These are phyloP conservation scores for Apiotrichum sp. DNA, from an alignment of 1,284 basidiomycete species.

Conservation along the genomic window DNA sequence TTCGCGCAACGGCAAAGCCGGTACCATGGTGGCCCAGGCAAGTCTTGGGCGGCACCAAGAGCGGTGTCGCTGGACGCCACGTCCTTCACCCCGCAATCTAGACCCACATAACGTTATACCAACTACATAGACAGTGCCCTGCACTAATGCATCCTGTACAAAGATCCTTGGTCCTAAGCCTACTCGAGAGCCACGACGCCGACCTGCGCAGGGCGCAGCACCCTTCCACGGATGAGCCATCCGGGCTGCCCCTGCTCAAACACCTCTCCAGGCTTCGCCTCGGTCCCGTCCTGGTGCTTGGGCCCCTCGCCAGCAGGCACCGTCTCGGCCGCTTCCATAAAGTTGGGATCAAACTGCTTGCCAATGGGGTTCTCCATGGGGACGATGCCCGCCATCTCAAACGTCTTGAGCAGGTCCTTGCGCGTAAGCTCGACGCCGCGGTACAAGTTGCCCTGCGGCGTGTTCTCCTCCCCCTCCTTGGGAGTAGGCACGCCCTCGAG, in stretches of 20 bases:
- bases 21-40: no score
- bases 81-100: no score
- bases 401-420: constrained; percentile 78
- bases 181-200: constrained; percentile 58
- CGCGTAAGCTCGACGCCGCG: constrained; percentile 89
- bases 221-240: constrained; percentile 85
- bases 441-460: constrained; percentile 63
- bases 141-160: no score
- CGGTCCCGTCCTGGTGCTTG: constrained; percentile 1
- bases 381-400: constrained; percentile 85
- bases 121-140: no score
- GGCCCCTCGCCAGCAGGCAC: constrained; percentile 52
- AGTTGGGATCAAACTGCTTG: constrained; percentile 88
- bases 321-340: constrained; percentile 83
- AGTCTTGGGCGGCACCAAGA: no score
- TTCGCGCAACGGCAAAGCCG: neutral
- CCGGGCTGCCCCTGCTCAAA: constrained; percentile 87
- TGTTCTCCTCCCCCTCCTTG: constrained; percentile 46
- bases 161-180: no score
- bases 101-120: no score
- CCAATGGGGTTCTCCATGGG: constrained; percentile 66
- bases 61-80: no score
- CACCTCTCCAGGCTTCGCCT: constrained; percentile 76
- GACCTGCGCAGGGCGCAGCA: constrained; percentile 91
- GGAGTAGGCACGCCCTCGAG: constrained; percentile 58